Conservation (phyloP, 1,284 basidiomycete genomes). For the Apiotrichum siamense region DNA sequence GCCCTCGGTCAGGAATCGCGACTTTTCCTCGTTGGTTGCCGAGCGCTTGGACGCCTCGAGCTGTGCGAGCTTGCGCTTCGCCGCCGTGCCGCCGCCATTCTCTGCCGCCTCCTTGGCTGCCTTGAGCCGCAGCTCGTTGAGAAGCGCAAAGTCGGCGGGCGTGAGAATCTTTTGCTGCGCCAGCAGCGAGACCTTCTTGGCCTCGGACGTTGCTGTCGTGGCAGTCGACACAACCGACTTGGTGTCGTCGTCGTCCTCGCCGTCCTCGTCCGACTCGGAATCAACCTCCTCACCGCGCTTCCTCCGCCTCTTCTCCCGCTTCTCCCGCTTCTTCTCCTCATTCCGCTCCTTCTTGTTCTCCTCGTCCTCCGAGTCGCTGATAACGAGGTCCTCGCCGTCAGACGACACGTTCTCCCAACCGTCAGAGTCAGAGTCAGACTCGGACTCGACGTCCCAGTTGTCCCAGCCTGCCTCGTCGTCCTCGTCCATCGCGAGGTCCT, state of each 20-base stretch:
- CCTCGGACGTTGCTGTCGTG: conserved; percentile 34
- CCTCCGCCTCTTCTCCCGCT: conserved; percentile 53
- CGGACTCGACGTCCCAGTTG: conserved; percentile 82
- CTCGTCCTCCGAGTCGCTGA: conserved; percentile 84
- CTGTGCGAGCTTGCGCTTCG: conserved; percentile 78
- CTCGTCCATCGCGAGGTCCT: conserved; percentile 50
- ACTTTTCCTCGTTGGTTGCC: conserved; percentile 49
- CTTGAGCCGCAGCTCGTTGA: conserved; percentile 82
- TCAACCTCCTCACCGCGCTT: too few species aligned
- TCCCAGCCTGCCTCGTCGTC: conserved; percentile 72
- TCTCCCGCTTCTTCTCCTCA: conserved; percentile 50
- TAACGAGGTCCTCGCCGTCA: conserved; percentile 63
- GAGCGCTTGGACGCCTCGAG: conserved; percentile 65
- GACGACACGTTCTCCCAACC: conserved; percentile 84
- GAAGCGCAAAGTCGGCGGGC: conserved; percentile 89
- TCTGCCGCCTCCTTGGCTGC: conserved; percentile 71
- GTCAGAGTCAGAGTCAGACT: conserved; percentile 59
- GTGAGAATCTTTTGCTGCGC: conserved; percentile 72
- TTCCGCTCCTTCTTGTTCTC: conserved; percentile 27
- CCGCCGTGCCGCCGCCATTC: conserved; percentile 62
- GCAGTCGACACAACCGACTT: conserved; percentile 42
- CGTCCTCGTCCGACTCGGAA: conserved; percentile 11
- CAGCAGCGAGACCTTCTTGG: conserved; percentile 45
- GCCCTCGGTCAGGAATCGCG: conserved; percentile 74
- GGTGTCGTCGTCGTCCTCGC: conserved; percentile 35